Base-by-base conservation (phyloP, 768 basidiomycete species). In the Phylloporus sp. region DNA sequence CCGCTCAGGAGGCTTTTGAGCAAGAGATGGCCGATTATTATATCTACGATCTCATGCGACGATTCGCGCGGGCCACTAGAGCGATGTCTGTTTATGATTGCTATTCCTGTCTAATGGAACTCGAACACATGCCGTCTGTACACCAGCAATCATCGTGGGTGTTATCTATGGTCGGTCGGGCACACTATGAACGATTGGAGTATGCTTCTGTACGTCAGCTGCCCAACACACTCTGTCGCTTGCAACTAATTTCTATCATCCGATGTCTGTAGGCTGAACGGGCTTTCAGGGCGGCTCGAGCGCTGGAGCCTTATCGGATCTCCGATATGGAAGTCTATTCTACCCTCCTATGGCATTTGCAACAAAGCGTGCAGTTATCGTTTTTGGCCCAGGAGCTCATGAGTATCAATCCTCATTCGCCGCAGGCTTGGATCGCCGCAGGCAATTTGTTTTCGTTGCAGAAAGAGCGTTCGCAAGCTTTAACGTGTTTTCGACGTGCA, bases 251-350 rank as follows among this genome's bases (percentile, higher is more conserved):
- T 40, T 75, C 47, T 22, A n/a, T 45, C 13, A 33, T 43, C 9
- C 24, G 28, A 38, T 22, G 38, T 62, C 52, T 50, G 29, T 58
- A 96, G 94, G 90, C 95, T 31, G 88, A 92, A 62, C 81, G 90
- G 59, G 89, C 89, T 18, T 98, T 94, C 73, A 79, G 80, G 55
- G 78, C 82, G 15, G 80, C 90, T 41, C 79, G 93, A 34, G 72
- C 72, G n/a, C 71, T 89, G 50, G 87, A 97, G 53, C 94, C 94
- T n/a, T 87, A 90, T 72, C 81, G 90, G 20, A 65, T 94, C 48
- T 80, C 80, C 73, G 89, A 92, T 65, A 93, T 96, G 90, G 94
- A 98, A 68, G 81, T 93, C 33, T 96, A 91, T 69, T 96, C 94
- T 37, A 96, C 96, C 22, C 77, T 95, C 28, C 72, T 98, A 36